These are phyloP conservation scores for Tricladium varicosporioides DNA, from an alignment of 2,329 filamentous ascomycete genomes.

Conservation along the genomic window DNA sequence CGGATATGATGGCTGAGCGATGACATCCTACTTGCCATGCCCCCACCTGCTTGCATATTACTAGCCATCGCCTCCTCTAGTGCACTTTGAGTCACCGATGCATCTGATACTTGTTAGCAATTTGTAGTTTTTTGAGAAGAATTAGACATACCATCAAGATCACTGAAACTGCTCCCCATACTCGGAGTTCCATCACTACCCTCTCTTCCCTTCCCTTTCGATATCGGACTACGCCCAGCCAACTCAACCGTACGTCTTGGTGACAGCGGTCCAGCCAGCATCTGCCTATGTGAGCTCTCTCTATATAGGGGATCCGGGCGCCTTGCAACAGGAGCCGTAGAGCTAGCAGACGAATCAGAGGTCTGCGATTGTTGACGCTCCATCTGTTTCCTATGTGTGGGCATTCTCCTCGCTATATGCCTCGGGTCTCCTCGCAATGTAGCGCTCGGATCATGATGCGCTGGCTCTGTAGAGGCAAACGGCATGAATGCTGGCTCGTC, in stretches of 20 bases:
- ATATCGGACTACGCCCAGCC: slow-evolving; percentile 51
- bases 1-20: slow-evolving; percentile 64
- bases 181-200: slow-evolving; percentile 73
- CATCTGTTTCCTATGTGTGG: slow-evolving; percentile 19
- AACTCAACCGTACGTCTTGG: slow-evolving; percentile 60
- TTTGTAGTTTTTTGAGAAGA: not conserved
- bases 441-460: slow-evolving; percentile 29
- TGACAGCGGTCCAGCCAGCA: slow-evolving; percentile 46
- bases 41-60: slow-evolving; percentile 63
- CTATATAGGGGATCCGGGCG: slow-evolving; percentile 15
- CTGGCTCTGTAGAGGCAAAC: slow-evolving; percentile 16
- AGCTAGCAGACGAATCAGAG: slow-evolving; percentile 62
- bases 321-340: slow-evolving; percentile 30
- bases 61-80: slow-evolving; percentile 76
- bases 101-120: slow-evolving; percentile 49
- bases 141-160: slow-evolving; percentile 64
- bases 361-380: slow-evolving; percentile 38
- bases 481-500: slow-evolving; percentile 34
- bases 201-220: slow-evolving; percentile 52
- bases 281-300: slow-evolving; percentile 18
- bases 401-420: slow-evolving; percentile 4
- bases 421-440: slow-evolving; percentile 29
- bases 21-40: slow-evolving; percentile 62
- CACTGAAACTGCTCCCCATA: slow-evolving; percentile 84
- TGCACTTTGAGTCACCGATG: slow-evolving; percentile 77